phyloP scores from a whole-genome alignment of 345 rosid genomes.

The Chamaenerion angustifolium region DNA sequence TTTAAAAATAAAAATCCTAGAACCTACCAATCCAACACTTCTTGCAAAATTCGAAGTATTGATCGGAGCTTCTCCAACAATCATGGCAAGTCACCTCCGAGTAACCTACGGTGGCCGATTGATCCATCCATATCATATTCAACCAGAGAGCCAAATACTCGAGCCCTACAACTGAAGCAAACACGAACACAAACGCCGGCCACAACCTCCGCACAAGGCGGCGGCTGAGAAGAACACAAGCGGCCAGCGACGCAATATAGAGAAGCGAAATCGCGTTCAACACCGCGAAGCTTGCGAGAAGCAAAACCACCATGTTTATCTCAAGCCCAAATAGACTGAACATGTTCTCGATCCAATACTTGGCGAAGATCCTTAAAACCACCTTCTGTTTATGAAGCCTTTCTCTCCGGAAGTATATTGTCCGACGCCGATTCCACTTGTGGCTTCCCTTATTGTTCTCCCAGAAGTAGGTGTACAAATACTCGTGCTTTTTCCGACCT shows the following conservation, averaged over 20 bases:
- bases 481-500: slow-evolving; percentile 10
- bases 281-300: slow-evolving; percentile 34
- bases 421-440: slow-evolving; percentile 22
- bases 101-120: slow-evolving; percentile 8
- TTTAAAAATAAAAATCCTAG: too few species aligned
- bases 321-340: slow-evolving; percentile 33
- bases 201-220: slow-evolving; percentile 17
- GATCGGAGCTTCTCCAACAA: slow-evolving; percentile 29
- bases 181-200: slow-evolving; percentile 25
- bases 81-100: slow-evolving; percentile 19
- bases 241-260: slow-evolving; percentile 26
- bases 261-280: slow-evolving; percentile 30
- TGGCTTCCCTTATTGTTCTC: slow-evolving; percentile 20
- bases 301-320: slow-evolving; percentile 31
- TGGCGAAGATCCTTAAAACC: slow-evolving; percentile 15
- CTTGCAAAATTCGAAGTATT: slow-evolving; percentile 20
- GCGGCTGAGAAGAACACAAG: slow-evolving; percentile 24
- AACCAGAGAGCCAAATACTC: slow-evolving; percentile 32
- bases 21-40: slow-evolving; percentile 33
- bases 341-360: slow-evolving; percentile 27
- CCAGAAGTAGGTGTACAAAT: slow-evolving; percentile 15
- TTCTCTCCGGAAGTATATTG: slow-evolving; percentile 21
- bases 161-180: slow-evolving; percentile 18
- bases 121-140: slow-evolving; percentile 7
- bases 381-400: slow-evolving; percentile 27